These are phyloP conservation scores for Eustoma russellianum DNA, from an alignment of 257 asterid species.

Conservation along the genomic window DNA sequence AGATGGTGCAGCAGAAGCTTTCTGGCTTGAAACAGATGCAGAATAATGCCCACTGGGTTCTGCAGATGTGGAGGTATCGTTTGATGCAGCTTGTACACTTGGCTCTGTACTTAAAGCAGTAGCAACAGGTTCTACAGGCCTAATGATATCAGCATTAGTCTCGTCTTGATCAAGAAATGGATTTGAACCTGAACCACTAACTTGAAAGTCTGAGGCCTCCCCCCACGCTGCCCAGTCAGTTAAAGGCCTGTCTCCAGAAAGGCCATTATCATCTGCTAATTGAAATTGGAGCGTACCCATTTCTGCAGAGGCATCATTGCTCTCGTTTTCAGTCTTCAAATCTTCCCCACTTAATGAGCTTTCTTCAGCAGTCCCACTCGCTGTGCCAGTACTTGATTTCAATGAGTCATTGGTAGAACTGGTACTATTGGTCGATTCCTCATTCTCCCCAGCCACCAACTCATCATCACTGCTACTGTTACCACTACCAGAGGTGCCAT, in stretches of 20 bases:
- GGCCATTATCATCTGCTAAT: constrained; percentile 55
- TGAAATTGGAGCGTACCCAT: constrained; percentile 49
- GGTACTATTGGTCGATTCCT: constrained; percentile 44
- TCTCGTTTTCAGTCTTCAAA: constrained; percentile 20
- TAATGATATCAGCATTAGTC: constrained; percentile 15
- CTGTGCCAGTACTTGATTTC: constrained; percentile 22
- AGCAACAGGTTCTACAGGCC: constrained; percentile 21
- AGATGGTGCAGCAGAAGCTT: constrained; percentile 49
- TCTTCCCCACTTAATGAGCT: constrained; percentile 18
- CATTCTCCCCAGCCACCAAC: constrained; percentile 86
- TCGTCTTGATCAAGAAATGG: constrained; percentile 50
- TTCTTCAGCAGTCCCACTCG: constrained; percentile 17
- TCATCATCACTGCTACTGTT: constrained; percentile 73
- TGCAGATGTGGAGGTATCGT: constrained; percentile 19
- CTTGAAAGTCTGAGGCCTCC: constrained; percentile 49
- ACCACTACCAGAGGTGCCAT: constrained; percentile 31
- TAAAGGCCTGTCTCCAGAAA: constrained; percentile 65
- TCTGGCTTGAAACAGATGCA: constrained; percentile 29
- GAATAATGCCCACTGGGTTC: constrained; percentile 28
- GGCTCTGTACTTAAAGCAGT: constrained; percentile 24
- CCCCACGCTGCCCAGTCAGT: constrained; percentile 99
- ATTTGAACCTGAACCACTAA: constrained; percentile 50
- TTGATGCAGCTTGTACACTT: constrained; percentile 34
- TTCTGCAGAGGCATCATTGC: constrained; percentile 13
- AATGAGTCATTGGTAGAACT: constrained; percentile 28